Percentiles rank a stretch among this genome's conserved stretches.
These are phyloP conservation scores for Lachnellula willkommii DNA, from an alignment of 2,329 filamentous ascomycete genomes.

Conservation along the genomic window DNA sequence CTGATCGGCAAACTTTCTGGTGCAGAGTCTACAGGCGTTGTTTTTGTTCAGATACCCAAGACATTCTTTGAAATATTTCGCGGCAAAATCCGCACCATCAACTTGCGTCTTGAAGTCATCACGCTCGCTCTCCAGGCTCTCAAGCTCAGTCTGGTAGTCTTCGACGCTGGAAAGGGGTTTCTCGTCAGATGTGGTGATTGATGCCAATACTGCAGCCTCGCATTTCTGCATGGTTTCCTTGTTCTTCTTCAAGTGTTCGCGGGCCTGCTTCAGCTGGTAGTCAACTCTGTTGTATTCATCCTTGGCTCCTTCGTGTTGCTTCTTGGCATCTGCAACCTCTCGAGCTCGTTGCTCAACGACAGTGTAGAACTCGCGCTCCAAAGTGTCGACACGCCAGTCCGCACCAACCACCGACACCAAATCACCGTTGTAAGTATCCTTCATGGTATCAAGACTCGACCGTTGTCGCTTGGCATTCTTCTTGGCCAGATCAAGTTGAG, in stretches of 20 bases:
- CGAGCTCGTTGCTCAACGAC: constrained; percentile 53
- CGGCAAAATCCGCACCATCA: constrained; percentile 62
- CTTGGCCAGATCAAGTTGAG: constrained; percentile 75
- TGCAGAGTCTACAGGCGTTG: constrained; percentile 72
- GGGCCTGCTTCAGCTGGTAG: constrained; percentile 61
- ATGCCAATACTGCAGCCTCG: constrained; percentile 50
- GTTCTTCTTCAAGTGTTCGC: constrained; percentile 60
- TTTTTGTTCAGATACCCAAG: constrained; percentile 60
- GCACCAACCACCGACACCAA: constrained; percentile 59
- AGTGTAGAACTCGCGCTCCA: constrained; percentile 67
- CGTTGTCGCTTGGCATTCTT: constrained; percentile 72
- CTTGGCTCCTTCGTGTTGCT: constrained; percentile 62
- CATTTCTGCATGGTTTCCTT: constrained; percentile 56
- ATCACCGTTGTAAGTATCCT: constrained; percentile 65
- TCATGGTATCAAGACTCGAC: constrained; percentile 71
- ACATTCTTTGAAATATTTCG: constrained; percentile 66
- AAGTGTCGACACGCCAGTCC: constrained; percentile 62
- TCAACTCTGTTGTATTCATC: constrained; percentile 73
- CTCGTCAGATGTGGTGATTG: constrained; percentile 40
- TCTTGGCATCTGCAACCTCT: constrained; percentile 59
- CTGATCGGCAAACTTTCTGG: constrained; percentile 59
- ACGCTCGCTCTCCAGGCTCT: constrained; percentile 45
- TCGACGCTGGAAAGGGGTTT: constrained; percentile 42
- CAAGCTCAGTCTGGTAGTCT: constrained; percentile 48
- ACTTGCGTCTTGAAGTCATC: constrained; percentile 56